phyloP scores from a whole-genome alignment of 192 early-diverging fungal genomes.

The Backusella macrospora region DNA sequence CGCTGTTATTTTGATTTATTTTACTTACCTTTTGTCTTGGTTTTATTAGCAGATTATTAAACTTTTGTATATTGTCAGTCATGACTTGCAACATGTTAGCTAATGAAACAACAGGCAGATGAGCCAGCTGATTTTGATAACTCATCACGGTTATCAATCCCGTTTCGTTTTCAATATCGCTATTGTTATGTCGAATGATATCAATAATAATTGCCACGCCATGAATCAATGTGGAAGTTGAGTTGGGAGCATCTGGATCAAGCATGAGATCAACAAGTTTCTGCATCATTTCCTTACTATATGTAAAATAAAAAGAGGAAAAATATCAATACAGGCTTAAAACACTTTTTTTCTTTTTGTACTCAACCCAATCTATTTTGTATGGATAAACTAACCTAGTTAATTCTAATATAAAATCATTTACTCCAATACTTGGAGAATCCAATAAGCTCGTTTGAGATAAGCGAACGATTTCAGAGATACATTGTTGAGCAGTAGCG shows the following conservation, averaged over 20 bases:
- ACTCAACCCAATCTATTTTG: background rate
- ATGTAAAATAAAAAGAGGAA: background rate
- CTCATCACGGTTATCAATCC: slow-evolving; percentile 23
- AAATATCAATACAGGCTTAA: background rate
- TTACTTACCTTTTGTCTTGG: slow-evolving; percentile 74
- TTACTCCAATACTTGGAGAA: slow-evolving; percentile 39
- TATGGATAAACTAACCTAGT: slow-evolving; percentile 30
- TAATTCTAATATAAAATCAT: slow-evolving; percentile 38
- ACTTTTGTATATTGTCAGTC: slow-evolving; percentile 71
- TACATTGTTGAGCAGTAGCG: slow-evolving; percentile 45
- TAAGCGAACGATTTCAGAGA: slow-evolving; percentile 45
- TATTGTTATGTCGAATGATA: slow-evolving; percentile 94
- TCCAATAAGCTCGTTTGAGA: slow-evolving; percentile 42
- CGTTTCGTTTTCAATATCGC: slow-evolving; percentile 37
- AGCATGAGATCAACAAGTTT: slow-evolving; percentile 91
- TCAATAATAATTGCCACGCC: slow-evolving; percentile 97
- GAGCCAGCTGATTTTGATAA: slow-evolving; percentile 12
- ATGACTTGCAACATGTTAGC: slow-evolving; percentile 91
- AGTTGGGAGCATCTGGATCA: slow-evolving; percentile 68
- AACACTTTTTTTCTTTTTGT: background rate
- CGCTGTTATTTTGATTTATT: background rate
- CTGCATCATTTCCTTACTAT: slow-evolving; percentile 74
- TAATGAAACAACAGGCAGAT: slow-evolving; percentile 48
- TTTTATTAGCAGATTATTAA: slow-evolving; percentile 72
- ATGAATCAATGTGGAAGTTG: slow-evolving; percentile 88